A percentile compares a stretch with the other conserved stretches of the same genome.
Conservation (phyloP, 768 basidiomycete genomes). For the Lentinula sp. region DNA sequence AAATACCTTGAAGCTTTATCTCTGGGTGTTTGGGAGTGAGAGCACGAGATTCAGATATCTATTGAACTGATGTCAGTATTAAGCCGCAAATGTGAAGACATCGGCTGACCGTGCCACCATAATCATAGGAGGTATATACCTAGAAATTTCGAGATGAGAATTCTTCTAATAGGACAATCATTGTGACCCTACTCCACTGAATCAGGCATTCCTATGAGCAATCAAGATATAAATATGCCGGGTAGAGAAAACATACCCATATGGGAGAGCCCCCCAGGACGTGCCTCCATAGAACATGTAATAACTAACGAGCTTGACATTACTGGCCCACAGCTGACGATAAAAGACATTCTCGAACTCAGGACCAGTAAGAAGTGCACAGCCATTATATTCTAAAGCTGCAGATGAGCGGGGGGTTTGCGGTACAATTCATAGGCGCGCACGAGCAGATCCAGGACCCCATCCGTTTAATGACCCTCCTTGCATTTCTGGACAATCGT, state of each 20-base stretch:
- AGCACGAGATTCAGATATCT: conserved; percentile 35
- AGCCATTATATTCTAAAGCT: conserved; percentile 47
- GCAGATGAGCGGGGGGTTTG: too few species aligned
- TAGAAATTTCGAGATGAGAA: not conserved
- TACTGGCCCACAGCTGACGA: conserved; percentile 69
- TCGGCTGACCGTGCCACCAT: conserved; percentile 50
- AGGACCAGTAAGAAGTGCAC: conserved; percentile 60
- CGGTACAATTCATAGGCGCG: too few species aligned
- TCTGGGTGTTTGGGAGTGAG: conserved; percentile 45
- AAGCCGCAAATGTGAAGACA: conserved; percentile 11
- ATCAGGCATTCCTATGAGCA: not conserved
- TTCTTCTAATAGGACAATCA: not conserved
- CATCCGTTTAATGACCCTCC: conserved; percentile 36
- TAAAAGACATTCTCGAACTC: conserved; percentile 79
- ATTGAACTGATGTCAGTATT: conserved; percentile 21
- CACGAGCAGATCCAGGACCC: conserved; percentile 68
- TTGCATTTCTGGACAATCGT: not conserved
- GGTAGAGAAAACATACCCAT: conserved; percentile 51
- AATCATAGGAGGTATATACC: conserved; percentile 62
- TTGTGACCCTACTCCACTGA: not conserved
- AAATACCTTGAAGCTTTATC: conserved; percentile 48
- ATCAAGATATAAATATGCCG: not conserved
- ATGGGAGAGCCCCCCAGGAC: conserved; percentile 78
- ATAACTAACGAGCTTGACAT: conserved; percentile 75
- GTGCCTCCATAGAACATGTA: conserved; percentile 89